Percentiles rank a stretch among this genome's conserved stretches.
Conservation (phyloP, 306 rosid species). For the Hippophae tibetana region DNA sequence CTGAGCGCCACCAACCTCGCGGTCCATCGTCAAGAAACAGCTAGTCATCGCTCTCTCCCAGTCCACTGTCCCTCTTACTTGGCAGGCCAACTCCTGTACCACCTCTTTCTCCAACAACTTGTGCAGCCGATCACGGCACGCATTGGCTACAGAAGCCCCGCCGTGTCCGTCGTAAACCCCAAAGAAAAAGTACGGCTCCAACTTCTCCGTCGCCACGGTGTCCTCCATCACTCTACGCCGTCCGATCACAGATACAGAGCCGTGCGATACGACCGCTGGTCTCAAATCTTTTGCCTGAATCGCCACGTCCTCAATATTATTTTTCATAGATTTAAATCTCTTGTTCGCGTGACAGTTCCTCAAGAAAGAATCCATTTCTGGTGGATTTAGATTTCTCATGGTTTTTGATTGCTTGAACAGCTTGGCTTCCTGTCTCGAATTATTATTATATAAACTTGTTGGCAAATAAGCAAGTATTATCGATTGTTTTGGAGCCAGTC, state of each 20-base stretch:
- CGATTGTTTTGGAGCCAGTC: not conserved
- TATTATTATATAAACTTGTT: not conserved
- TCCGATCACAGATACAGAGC: constrained; percentile 54
- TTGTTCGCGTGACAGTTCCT: constrained; percentile 3
- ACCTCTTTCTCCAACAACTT: constrained; percentile 39
- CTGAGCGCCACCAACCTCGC: constrained; percentile 22
- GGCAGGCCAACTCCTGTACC: not conserved
- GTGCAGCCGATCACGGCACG: constrained; percentile 55
- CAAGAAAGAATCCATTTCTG: constrained; percentile 5
- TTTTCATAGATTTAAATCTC: constrained; percentile 17
- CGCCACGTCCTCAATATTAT: not conserved
- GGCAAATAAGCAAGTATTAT: not conserved
- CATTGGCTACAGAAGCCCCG: constrained; percentile 38
- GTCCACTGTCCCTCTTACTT: constrained; percentile 11
- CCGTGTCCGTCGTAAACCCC: constrained; percentile 67
- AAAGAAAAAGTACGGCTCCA: constrained; percentile 29
- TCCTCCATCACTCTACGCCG: constrained; percentile 60
- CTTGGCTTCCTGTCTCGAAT: not conserved
- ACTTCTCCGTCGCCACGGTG: constrained; percentile 22
- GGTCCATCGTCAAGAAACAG: constrained; percentile 57
- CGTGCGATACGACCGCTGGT: constrained; percentile 18
- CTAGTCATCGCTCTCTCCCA: constrained; percentile 37
- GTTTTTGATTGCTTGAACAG: not conserved
- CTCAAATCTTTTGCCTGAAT: not conserved
- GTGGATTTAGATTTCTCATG: constrained; percentile 19